Base-by-base conservation (phyloP, 1,284 basidiomycete genomes). In the Cryptococcus sp. region DNA sequence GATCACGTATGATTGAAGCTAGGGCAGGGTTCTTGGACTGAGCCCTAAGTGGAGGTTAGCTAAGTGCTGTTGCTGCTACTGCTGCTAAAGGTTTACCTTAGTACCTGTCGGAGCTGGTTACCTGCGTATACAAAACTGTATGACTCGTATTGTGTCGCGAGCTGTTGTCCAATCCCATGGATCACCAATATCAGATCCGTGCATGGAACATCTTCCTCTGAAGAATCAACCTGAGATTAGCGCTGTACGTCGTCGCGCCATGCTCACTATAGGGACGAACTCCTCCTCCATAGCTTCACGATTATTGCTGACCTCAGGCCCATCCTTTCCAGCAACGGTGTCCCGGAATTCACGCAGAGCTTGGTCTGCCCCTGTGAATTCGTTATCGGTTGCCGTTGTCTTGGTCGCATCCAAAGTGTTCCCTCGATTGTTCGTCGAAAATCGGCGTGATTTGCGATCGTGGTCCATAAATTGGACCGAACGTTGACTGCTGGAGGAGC, bases 101-200 rank as follows among this genome's bases (percentile, higher is more conserved):
- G 66, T 13, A 78, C 68, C 41, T 77, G 76, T 34, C 80, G 71
- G 31, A 81, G 73, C 47, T 79, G 72, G 57, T 81, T 81, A 30
- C 76, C 76, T 5, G 79, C 78, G 61, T 81, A 80, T 50, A 81
- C 74, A 58, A 81, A 81, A 59, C 78, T 78, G 65, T 78, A 80
- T 3, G 76, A 73, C 59, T 81, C 79, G 58, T 80, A 78, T 46
- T 79, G 74, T 5, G 73, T 69, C 0, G 79, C 79, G 8, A 80
- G 65, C 64, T 81, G 69, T 56, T 77, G 76, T 7, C 76, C 80
- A 31, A 81, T 81, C 14, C 80, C 80, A 60, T 81, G 80, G 23
- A 81, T 72, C 48, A 81, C 73, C 37, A 81, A 61, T 10, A 80
- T 74, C 13, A 81, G 65, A 64, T 81, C 80, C 0, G 79, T 80